Evolutionary conservation across 805 yeast genomes (phyloP).

Genomic region (Diddensiella transvaalensis): DNA sequence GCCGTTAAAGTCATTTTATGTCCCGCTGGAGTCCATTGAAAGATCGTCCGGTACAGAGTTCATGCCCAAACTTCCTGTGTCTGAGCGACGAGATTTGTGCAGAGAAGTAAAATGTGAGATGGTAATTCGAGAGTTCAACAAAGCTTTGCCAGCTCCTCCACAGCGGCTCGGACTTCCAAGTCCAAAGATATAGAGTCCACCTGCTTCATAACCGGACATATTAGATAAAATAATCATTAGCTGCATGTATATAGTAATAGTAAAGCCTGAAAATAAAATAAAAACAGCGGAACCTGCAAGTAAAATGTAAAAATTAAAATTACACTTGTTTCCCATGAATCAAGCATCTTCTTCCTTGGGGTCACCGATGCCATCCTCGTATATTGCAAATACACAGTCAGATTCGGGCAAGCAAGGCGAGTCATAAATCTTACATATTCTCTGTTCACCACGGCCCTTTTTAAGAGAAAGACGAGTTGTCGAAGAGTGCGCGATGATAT

Average conservation of each 20-base stretch:
- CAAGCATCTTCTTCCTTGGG: conserved; percentile 68
- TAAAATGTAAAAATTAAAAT: no score
- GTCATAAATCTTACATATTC: conserved; percentile 92
- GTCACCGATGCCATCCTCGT: conserved; percentile 96
- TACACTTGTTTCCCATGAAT: no score
- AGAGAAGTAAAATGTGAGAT: conserved; percentile 75
- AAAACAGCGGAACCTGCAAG: no score
- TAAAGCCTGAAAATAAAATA: not conserved
- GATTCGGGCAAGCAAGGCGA: conserved; percentile 96
- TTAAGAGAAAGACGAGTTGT: conserved; percentile 88
- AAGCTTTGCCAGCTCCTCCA: conserved; percentile 35
- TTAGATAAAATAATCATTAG: not conserved
- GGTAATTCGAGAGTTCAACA: conserved; percentile 70
- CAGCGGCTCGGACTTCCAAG: conserved; percentile 21
- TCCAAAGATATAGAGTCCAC: no score
- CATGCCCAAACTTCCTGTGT: conserved; percentile 60
- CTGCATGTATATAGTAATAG: conserved; percentile 2
- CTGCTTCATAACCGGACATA: not conserved
- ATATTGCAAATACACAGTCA: conserved; percentile 91
- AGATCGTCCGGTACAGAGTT: conserved; percentile 81
- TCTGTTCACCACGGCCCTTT: conserved; percentile 87
- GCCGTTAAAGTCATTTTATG: conserved; percentile 73
- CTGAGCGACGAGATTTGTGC: conserved; percentile 63
- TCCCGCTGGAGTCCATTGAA: conserved; percentile 87
- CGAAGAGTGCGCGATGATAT: conserved; percentile 94